phyloP scores from a whole-genome alignment of 345 rosid genomes.

The Abelmoschus esculentus region DNA sequence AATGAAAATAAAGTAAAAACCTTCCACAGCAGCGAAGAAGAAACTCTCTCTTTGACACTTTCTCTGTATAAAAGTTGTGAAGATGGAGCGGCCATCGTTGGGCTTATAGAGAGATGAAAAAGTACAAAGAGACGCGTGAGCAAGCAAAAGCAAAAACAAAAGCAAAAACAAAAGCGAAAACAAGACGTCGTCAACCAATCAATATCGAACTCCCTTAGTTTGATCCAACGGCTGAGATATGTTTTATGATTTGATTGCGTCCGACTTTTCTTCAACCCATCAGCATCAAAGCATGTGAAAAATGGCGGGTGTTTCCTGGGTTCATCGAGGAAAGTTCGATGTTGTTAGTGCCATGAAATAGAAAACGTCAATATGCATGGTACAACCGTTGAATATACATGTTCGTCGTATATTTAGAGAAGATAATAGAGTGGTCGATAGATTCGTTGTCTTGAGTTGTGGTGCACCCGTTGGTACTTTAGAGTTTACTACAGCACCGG shows the following conservation, averaged over 20 bases:
- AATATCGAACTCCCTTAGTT: too few relatives aligned
- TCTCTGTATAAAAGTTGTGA: too few relatives aligned
- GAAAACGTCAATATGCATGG: too few relatives aligned
- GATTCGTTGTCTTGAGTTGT: too few relatives aligned
- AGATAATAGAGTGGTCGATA: too few relatives aligned
- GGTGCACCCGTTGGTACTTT: too few relatives aligned
- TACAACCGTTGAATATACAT: too few relatives aligned
- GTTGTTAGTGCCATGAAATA: not conserved
- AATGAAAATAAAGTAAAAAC: not conserved
- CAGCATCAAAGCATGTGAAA: not conserved
- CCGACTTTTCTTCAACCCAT: not conserved
- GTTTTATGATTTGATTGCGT: not conserved
- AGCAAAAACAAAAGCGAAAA: too few relatives aligned
- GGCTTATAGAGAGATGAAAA: not conserved
- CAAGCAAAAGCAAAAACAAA: too few relatives aligned
- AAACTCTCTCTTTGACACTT: too few relatives aligned
- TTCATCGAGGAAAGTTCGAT: not conserved
- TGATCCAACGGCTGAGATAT: not conserved
- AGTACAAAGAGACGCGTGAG: not conserved
- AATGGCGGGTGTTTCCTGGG: not conserved
- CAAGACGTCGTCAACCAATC: not conserved
- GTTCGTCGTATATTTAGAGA: too few relatives aligned
- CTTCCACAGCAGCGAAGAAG: constrained; percentile 13
- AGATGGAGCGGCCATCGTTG: not conserved
- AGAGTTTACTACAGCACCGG: too few relatives aligned